These are phyloP conservation scores for Hypericum androsaemum DNA, from an alignment of 345 rosid genomes.

Conservation along the genomic window DNA sequence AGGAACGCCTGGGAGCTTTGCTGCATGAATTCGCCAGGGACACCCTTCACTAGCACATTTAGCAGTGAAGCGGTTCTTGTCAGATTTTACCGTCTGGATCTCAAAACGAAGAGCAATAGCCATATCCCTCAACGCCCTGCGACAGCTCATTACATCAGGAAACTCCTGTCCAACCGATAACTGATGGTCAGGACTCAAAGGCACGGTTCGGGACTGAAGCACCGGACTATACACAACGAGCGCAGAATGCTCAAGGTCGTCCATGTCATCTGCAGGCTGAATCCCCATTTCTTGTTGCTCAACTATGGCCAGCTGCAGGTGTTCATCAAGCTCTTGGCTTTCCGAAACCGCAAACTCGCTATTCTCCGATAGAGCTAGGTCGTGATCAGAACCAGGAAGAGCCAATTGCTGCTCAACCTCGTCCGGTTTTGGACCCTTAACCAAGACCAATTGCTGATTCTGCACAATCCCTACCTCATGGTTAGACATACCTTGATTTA, in stretches of 20 bases:
- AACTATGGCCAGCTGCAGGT: slow-evolving; percentile 45
- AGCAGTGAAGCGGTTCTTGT: slow-evolving; percentile 95
- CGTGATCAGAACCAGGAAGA: slow-evolving; percentile 27
- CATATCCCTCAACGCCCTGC: slow-evolving; percentile 86
- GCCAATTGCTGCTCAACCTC: slow-evolving; percentile 40
- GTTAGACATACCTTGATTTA: slow-evolving; percentile 41
- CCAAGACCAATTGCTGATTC: slow-evolving; percentile 56
- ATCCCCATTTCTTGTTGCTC: slow-evolving; percentile 51
- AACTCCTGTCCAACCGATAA: slow-evolving; percentile 91
- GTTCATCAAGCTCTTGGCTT: slow-evolving; percentile 63
- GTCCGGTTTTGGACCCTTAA: slow-evolving; percentile 43
- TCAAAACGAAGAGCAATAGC: slow-evolving; percentile 97
- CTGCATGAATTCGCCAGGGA: slow-evolving; percentile 97
- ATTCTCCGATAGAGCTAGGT: slow-evolving; percentile 40
- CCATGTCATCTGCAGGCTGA: slow-evolving; percentile 30
- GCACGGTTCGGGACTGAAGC: slow-evolving; percentile 57
- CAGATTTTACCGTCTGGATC: slow-evolving; percentile 97
- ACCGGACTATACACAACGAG: slow-evolving; percentile 38
- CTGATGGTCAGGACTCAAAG: slow-evolving; percentile 42
- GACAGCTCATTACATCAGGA: slow-evolving; percentile 92
- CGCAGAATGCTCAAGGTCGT: slow-evolving; percentile 23
- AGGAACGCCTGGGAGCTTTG: slow-evolving; percentile 96
- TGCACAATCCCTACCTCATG: slow-evolving; percentile 75
- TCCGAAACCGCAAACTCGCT: slow-evolving; percentile 53
- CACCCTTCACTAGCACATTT: slow-evolving; percentile 96